Percentiles rank a stretch among this genome's conserved stretches.
Conservation (phyloP, 495 filamentous ascomycete species). For the Podospora pseudoanserina region DNA sequence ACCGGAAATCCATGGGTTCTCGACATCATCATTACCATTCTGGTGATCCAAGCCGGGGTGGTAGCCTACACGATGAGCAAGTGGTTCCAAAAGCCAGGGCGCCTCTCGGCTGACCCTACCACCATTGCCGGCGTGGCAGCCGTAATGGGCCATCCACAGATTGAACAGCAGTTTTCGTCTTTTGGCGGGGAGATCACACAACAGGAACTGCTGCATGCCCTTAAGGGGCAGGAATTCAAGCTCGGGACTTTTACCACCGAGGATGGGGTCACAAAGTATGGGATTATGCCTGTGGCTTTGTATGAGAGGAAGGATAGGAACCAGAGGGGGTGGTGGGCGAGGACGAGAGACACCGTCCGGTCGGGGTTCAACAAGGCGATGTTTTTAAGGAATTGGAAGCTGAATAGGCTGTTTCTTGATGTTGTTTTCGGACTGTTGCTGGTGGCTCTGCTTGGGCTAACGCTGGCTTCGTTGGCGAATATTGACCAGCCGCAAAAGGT, state of each 20-base stretch:
- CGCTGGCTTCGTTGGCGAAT: slow-evolving; percentile 15
- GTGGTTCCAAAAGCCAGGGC: slow-evolving; percentile 22
- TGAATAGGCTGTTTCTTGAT: slow-evolving; percentile 21
- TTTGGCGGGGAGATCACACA: slow-evolving; percentile 24
- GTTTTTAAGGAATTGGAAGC: slow-evolving; percentile 14
- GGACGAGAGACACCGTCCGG: background rate
- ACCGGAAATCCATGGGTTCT: slow-evolving; percentile 24
- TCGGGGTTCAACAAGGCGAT: background rate
- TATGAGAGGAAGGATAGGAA: slow-evolving; percentile 11
- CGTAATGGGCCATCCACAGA: slow-evolving; percentile 31
- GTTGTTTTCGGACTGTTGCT: slow-evolving; percentile 12
- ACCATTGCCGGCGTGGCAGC: slow-evolving; percentile 29
- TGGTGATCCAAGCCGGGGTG: slow-evolving; percentile 15
- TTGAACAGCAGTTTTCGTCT: slow-evolving; percentile 23
- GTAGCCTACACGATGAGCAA: slow-evolving; percentile 17
- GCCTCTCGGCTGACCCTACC: slow-evolving; percentile 26
- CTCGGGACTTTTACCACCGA: slow-evolving; percentile 24
- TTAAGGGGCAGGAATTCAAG: slow-evolving; percentile 24
- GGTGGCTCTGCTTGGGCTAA: slow-evolving; percentile 21
- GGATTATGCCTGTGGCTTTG: slow-evolving; percentile 26
- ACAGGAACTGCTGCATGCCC: slow-evolving; percentile 14
- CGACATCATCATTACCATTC: slow-evolving; percentile 23
- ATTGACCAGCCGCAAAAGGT: slow-evolving; percentile 19
- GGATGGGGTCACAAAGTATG: slow-evolving; percentile 20
- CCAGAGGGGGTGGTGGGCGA: background rate